These are phyloP conservation scores for barley (Hordeum vulgare) DNA, from an alignment of 176 grass and related monocot species.

Conservation along the genomic window MorexV3_pseudomolecules_assembly NC_058521.1:557865764-557866263, in stretches of 20 bases:
- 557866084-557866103: neutral
- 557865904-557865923: slow-evolving; percentile 96
- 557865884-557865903: slow-evolving; percentile 56
- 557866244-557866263: neutral
- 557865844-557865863: slow-evolving; percentile 96
- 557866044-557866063: neutral
- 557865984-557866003: slow-evolving; percentile 78
- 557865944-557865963: slow-evolving; percentile 47
- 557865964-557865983: slow-evolving; percentile 46
- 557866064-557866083: neutral
- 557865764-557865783: neutral
- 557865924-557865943: slow-evolving; percentile 87
- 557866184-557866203: neutral
- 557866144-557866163: neutral
- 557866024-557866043: neutral
- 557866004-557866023: slow-evolving; percentile 77
- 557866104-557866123: neutral
- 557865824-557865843: slow-evolving; percentile 90
- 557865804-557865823: slow-evolving; percentile 43
- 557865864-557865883: slow-evolving; percentile 94
- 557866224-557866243: neutral
- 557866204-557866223: neutral
- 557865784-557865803: neutral
- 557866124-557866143: neutral
- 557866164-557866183: neutral